phyloP scores from a whole-genome alignment of 495 filamentous ascomycete species.

The Apiosordaria backusii region DNA sequence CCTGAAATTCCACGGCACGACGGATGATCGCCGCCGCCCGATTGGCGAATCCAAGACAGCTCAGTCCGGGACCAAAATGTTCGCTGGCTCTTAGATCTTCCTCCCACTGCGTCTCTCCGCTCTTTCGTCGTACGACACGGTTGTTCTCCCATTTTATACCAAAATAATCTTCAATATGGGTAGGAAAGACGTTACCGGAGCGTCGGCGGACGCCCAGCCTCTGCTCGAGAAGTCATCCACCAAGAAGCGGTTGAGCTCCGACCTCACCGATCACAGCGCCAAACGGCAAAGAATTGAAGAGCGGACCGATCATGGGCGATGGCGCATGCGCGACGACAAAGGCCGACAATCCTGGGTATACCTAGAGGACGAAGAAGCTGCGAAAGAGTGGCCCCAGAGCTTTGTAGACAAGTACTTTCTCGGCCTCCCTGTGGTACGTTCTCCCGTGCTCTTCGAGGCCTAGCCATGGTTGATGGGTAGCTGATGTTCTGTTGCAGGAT shows the following conservation, averaged over 20 bases:
- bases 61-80: not conserved
- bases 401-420: conserved; percentile 80
- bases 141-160: not conserved
- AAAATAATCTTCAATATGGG: conserved; percentile 15
- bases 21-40: not conserved
- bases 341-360: conserved; percentile 94
- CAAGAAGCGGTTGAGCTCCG: conserved; percentile 35
- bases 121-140: not conserved
- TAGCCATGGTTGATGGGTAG: conserved; percentile 5
- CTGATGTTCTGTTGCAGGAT: conserved; percentile 45
- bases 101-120: not conserved
- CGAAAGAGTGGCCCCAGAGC: conserved; percentile 78
- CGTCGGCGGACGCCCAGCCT: conserved; percentile 7
- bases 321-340: conserved; percentile 77
- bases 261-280: conserved; percentile 24
- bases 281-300: conserved; percentile 41
- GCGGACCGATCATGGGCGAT: conserved; percentile 72
- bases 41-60: conserved; percentile 8
- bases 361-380: conserved; percentile 70
- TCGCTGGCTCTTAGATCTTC: not conserved
- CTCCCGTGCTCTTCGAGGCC: not conserved
- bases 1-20: conserved; percentile 1
- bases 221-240: conserved; percentile 24
- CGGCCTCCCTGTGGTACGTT: conserved; percentile 53
- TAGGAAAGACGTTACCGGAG: conserved; percentile 17